A percentile compares a stretch with the other conserved stretches of the same genome.
Conservation (phyloP, 352 stramenopile genomes). For the Phytophthora pini region DNA sequence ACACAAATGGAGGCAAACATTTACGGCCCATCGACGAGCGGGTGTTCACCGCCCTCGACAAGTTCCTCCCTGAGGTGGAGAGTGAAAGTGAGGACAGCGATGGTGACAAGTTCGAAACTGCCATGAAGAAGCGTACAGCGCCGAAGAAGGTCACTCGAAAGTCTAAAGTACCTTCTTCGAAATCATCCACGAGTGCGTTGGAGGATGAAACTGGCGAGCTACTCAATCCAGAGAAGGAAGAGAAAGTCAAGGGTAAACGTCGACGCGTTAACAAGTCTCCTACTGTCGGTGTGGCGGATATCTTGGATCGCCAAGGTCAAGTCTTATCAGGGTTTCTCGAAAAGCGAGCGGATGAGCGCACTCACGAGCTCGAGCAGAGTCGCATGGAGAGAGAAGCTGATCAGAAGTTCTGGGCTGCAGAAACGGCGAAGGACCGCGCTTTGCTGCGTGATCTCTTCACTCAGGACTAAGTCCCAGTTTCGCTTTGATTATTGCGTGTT, state of each 20-base stretch:
- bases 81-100: conserved; percentile 16
- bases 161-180: no score
- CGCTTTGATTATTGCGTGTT: background rate
- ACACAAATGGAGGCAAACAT: conserved; percentile 15
- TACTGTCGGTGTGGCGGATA: conserved; percentile 7
- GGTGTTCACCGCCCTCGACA: conserved; percentile 15
- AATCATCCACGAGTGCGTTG: conserved; percentile 9
- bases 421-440: conserved; percentile 30
- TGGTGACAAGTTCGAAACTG: conserved; percentile 16
- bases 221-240: background rate
- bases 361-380: conserved; percentile 17
- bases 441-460: conserved; percentile 28
- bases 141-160: background rate
- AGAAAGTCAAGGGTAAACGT: conserved; percentile 10
- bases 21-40: conserved; percentile 21
- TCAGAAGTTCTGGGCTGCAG: conserved; percentile 26
- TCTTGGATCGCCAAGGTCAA: conserved; percentile 23
- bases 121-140: background rate
- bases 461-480: conserved; percentile 7
- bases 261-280: conserved; percentile 10
- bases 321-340: conserved; percentile 17
- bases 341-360: conserved; percentile 20
- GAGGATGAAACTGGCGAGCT: conserved; percentile 26
- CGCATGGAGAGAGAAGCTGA: conserved; percentile 28
- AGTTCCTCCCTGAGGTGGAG: conserved; percentile 7